A percentile compares a stretch with the other conserved stretches of the same genome.
phyloP scores from a whole-genome alignment of 257 asterid species.

The Jaltomata sinuosa region DNA sequence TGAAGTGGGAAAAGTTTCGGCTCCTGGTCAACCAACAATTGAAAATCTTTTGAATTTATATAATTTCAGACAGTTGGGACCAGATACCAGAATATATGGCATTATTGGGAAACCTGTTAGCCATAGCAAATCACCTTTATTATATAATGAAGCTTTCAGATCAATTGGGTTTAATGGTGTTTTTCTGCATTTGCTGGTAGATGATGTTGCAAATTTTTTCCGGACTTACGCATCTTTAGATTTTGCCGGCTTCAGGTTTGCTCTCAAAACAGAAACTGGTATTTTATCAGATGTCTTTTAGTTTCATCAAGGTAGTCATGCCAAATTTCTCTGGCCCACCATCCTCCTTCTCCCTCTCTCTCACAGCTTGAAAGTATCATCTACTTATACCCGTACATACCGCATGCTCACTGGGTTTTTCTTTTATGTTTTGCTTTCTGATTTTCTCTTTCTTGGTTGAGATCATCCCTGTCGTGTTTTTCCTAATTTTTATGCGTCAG shows the following conservation, averaged over 20 bases:
- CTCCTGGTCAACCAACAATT: slow-evolving; percentile 97
- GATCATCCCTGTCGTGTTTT: not conserved
- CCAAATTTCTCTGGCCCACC: not conserved
- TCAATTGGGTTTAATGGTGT: slow-evolving; percentile 69
- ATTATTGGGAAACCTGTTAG: slow-evolving; percentile 90
- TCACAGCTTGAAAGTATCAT: not conserved
- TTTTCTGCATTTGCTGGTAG: slow-evolving; percentile 72
- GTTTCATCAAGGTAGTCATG: not conserved
- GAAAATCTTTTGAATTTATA: slow-evolving; percentile 66
- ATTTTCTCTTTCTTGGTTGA: not conserved
- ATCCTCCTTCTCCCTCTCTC: not conserved
- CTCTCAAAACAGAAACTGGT: slow-evolving; percentile 6
- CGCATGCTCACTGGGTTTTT: not conserved
- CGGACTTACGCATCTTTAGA: slow-evolving; percentile 70
- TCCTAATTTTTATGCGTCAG: not conserved
- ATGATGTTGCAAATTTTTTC: slow-evolving; percentile 52
- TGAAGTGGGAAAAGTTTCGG: slow-evolving; percentile 79
- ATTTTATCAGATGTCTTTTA: not conserved
- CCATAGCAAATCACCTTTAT: slow-evolving; percentile 92
- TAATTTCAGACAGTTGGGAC: slow-evolving; percentile 68
- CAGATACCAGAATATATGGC: slow-evolving; percentile 85
- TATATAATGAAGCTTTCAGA: slow-evolving; percentile 75
- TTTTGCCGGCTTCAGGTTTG: slow-evolving; percentile 91
- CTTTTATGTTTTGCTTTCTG: not conserved
- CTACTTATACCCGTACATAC: not conserved